Evolutionary conservation across 345 rosid species (phyloP), one percentile per base, ranked within the genome.

Genomic region (Brassica incana): DNA sequence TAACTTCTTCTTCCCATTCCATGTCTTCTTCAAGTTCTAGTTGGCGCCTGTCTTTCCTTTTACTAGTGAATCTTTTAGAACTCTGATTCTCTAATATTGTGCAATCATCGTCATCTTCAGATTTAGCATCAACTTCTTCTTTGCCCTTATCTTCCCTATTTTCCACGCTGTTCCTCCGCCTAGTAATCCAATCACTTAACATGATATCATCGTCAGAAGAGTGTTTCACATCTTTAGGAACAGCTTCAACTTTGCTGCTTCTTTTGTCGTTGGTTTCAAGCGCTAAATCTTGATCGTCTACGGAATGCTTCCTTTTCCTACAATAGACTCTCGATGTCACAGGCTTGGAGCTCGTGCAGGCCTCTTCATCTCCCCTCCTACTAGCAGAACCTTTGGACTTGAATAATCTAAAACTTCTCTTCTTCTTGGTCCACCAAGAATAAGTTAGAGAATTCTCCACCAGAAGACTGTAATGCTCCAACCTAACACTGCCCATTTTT

Each of bases 371-470:
- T 20, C 29, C 29, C 63, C 62, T 56, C 27, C 27, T 9, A 14
- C 30, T 58, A 7, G 7, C 15, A 18, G 18, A 56, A 8, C 61
- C 27, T 56, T 18, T 56, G 11, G 27, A 58, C 62, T 58, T 58
- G 10, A 18, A 23, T 18, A 6, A 58, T 58, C 3, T 58, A 8
- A 58, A 58, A 27, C 30, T 27, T 60, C 82, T 78, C 82, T 78
- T 72, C 77, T 59, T 72, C 82, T 5, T 78, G 16, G 18, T 59
- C 27, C 1, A 30, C 82, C 82, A 78, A 15, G 69, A 40, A n/a
- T 14, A 5, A n/a, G 8, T 50, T 50, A 5, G 58, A 50, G 58
- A 50, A 5, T 18, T 50, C 58, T 50, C 58, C 15, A 50, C 5
- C 58, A 50, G 12, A 43, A 43, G 16, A 50, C 58, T 50, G 15